These are phyloP conservation scores for Epichloe coenophiala DNA, from an alignment of 2,329 filamentous ascomycete species.

Conservation along the genomic window DNA sequence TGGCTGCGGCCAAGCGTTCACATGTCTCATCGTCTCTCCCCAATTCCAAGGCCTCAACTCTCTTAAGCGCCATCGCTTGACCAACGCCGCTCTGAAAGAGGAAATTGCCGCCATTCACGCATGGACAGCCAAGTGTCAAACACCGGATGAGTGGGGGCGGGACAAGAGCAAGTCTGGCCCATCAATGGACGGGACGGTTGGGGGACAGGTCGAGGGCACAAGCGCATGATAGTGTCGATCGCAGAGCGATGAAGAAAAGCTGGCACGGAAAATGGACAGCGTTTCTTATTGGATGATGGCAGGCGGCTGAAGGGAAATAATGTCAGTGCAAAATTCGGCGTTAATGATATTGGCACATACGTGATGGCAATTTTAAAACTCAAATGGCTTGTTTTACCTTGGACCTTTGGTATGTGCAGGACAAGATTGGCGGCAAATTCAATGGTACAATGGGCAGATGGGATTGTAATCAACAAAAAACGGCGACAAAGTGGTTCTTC, in stretches of 20 bases:
- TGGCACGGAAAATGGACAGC: not conserved
- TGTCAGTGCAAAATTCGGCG: not conserved
- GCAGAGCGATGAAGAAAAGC: not conserved
- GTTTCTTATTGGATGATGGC: not conserved
- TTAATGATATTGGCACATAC: too few species aligned
- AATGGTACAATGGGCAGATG: too few species aligned
- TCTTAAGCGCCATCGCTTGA: slow-evolving; percentile 73
- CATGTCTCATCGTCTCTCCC: slow-evolving; percentile 46
- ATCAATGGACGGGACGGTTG: slow-evolving; percentile 30
- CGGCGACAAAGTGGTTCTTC: too few species aligned
- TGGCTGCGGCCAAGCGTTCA: slow-evolving; percentile 49
- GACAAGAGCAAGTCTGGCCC: slow-evolving; percentile 31
- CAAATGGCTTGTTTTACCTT: too few species aligned
- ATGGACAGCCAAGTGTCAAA: slow-evolving; percentile 90
- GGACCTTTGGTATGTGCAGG: too few species aligned
- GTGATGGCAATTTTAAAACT: too few species aligned
- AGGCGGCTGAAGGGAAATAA: not conserved
- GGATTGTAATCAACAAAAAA: too few species aligned
- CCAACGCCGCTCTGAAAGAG: slow-evolving; percentile 69
- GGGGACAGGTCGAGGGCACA: slow-evolving; percentile 26
- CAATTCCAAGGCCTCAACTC: slow-evolving; percentile 59
- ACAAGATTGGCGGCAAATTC: too few species aligned
- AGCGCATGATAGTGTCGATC: not conserved
- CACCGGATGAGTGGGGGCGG: slow-evolving; percentile 76
- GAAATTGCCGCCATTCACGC: slow-evolving; percentile 89